phyloP scores from a whole-genome alignment of 2,329 filamentous ascomycete genomes.

The Colletotrichum magnum region DNA sequence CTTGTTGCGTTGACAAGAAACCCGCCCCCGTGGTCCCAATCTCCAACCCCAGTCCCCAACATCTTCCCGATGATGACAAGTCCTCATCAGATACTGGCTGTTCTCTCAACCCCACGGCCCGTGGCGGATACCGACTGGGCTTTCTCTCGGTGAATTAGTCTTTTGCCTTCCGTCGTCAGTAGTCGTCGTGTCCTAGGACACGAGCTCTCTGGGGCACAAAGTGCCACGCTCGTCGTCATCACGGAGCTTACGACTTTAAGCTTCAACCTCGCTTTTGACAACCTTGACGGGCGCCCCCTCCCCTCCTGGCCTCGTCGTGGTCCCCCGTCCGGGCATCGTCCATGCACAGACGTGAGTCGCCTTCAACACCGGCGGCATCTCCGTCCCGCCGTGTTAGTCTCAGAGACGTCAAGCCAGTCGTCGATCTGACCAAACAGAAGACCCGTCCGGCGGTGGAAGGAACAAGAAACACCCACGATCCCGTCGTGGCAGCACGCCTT shows the following conservation, averaged over 20 bases:
- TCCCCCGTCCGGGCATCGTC: no score
- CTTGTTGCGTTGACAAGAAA: neutral
- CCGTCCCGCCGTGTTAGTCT: no score
- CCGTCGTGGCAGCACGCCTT: neutral
- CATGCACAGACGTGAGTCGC: no score
- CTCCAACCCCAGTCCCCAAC: neutral
- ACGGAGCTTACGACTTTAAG: slow-evolving; percentile 32
- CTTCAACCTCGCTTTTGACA: slow-evolving; percentile 8
- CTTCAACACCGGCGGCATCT: no score
- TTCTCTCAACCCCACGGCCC: neutral
- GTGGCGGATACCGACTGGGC: no score
- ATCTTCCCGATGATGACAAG: neutral
- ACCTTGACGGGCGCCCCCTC: neutral
- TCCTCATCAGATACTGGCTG: neutral
- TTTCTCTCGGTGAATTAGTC: no score
- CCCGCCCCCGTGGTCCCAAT: neutral
- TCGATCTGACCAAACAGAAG: no score
- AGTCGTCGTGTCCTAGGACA: neutral
- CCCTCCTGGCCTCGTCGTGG: neutral
- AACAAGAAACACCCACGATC: slow-evolving; percentile 7
- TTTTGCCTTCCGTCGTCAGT: no score
- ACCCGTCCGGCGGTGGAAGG: no score
- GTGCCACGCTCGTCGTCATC: neutral
- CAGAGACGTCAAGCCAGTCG: no score
- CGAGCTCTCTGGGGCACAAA: neutral